Evolutionary conservation across 768 basidiomycete species (phyloP), one percentile per base, ranked within the genome.

Genomic region (Termitomyces sp.): DNA sequence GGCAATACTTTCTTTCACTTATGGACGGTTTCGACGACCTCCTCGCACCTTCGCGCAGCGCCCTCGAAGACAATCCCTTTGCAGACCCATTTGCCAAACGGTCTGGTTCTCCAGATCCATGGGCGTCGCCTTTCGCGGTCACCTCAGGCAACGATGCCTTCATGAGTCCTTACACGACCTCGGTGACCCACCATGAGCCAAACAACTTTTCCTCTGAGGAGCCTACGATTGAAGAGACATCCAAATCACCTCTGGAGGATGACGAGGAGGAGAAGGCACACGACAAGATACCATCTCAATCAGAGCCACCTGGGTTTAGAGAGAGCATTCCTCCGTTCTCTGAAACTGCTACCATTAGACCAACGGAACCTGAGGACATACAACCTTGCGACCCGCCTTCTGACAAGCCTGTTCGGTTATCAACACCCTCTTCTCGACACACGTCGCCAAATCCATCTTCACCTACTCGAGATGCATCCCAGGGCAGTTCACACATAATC

Each of bases 11-110:
- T 4, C 38, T 53, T 38, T 4, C 38, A 53, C 17, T 42, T 32
- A 90, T 90, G 88, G 87, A 88, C 69, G 74, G 79, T 63, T 91
- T 91, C 67, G 88, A 90, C 72, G 88, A 91, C 69, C 68, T 91
- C 46, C 77, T 91, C 35, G 74, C 74, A 11, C 77, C 80, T 51
- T 84, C 86, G 26, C 79, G 81, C 61, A 74, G 70, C 61, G 77
- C 73, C 38, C 72, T 89, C n/a, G 85, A 88, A 65, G 78, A 82
- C 54, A 90, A 90, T 62, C 88, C 88, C 0, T 90, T 91, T 57
- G 82, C 82, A 38, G 82, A 87, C 65, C 85, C 85, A 5, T 89
- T 88, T 61, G 72, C 78, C n/a, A 79, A 79, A 55, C 78, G 87
- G 42, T 83, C 87, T 21, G 65, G 70, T 60, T 88, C 88, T 19